phyloP scores from a whole-genome alignment of 2,329 filamentous ascomycete species.

The Diaporthe amygdali region DNA sequence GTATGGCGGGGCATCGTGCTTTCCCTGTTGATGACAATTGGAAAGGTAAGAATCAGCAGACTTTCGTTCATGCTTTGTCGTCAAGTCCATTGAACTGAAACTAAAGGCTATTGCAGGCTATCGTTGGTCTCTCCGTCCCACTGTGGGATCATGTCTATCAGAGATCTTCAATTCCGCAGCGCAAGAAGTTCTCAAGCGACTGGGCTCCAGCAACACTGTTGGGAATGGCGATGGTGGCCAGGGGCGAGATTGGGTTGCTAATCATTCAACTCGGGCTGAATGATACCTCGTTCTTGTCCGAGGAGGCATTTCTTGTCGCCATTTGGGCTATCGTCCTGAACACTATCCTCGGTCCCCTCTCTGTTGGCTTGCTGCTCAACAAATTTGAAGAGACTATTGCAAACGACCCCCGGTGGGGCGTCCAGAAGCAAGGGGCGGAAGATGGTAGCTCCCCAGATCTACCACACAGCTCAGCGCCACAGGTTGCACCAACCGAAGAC shows the following conservation, averaged over 20 bases:
- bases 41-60: slow-evolving; percentile 34
- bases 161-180: slow-evolving; percentile 35
- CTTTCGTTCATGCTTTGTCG: neutral
- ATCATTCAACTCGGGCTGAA: slow-evolving; percentile 43
- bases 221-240: slow-evolving; percentile 62
- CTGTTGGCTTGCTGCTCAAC: slow-evolving; percentile 52
- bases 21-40: slow-evolving; percentile 57
- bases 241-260: slow-evolving; percentile 66
- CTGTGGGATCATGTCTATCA: slow-evolving; percentile 43
- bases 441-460: neutral
- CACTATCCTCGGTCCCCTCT: slow-evolving; percentile 58
- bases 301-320: slow-evolving; percentile 57
- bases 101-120: neutral
- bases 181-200: neutral
- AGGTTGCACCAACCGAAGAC: neutral
- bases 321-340: slow-evolving; percentile 64
- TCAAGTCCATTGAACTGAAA: neutral
- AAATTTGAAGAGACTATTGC: slow-evolving; percentile 19
- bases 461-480: neutral
- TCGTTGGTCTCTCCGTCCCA: slow-evolving; percentile 28
- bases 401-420: slow-evolving; percentile 25
- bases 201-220: slow-evolving; percentile 54
- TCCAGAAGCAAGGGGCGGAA: slow-evolving; percentile 15
- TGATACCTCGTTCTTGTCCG: slow-evolving; percentile 52
- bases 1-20: slow-evolving; percentile 65